Base-by-base conservation (phyloP, 768 basidiomycete genomes). In the Lentinula detonsa region DNA sequence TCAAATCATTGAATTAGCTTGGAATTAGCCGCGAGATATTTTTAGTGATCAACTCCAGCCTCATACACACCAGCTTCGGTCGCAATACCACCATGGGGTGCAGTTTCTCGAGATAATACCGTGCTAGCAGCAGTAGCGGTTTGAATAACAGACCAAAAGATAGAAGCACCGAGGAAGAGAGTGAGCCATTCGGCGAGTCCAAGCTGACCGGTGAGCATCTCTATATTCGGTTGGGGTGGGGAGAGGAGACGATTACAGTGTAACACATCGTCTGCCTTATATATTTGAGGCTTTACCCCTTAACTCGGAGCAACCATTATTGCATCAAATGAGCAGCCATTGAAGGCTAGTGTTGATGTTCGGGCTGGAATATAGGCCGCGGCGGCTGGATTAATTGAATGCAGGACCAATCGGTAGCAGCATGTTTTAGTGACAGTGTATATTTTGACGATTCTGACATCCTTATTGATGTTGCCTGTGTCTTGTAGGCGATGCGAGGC, bases 31-130 rank as follows among this genome's bases (percentile, higher is more conserved):
- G 34, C 10, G 7, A 31, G 50, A 5, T 35, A 57, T 31, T 18
- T 9, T 57, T 15, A 43, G 34, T n/a, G 39, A 23, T 7, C 21
- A 33, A 13, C 15, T 16, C 11, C 5, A 31, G 31, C 56, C 0
- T 4, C 28, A 28, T 28, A 28, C 28, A 28, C 40, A 57, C 56
- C 56, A 31, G 56, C 56, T 45, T 57, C 56, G 8, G 56, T 57
- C 23, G 56, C 56, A 31, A 57, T 40, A 31, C 56, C 56, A 16
- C 56, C 56, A 57, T 57, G 56, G 28, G 42, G 56, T 11, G 56
- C 56, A 13, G 18, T 57, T 31, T 40, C 42, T 45, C 42, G 56
- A 28, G 56, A 57, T 21, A 57, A 28, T 15, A 46, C 56, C 18
- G 42, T 10, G 42, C 45, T 37, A 7, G 70, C 46, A 31, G 57